Percentiles rank a stretch among this genome's conserved stretches.
These are phyloP conservation scores for Batkoa obscura DNA, from an alignment of 371 early-diverging fungal genomes.

Conservation along the genomic window DNA sequence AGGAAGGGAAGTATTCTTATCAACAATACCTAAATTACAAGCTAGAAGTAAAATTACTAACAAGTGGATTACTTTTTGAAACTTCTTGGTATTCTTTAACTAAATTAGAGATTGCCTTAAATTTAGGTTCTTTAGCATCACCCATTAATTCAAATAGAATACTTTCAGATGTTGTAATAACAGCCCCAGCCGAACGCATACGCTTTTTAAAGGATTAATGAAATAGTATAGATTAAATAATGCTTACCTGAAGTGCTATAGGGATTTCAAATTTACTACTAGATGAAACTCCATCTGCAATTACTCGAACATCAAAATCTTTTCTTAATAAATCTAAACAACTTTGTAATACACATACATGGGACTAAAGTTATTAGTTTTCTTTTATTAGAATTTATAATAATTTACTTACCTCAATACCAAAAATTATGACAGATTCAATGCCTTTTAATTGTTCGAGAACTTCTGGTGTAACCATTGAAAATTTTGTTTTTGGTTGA, in stretches of 20 bases:
- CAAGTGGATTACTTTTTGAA: constrained; percentile 15
- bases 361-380: constrained; percentile 27
- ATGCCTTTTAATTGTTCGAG: constrained; percentile 28
- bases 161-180: constrained; percentile 71
- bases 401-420: constrained; percentile 50
- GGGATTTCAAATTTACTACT: constrained; percentile 63
- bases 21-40: neutral
- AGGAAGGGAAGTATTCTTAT: no score
- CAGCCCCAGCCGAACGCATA: constrained; percentile 52
- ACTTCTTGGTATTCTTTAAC: constrained; percentile 60
- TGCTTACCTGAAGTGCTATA: constrained; percentile 53
- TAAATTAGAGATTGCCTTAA: constrained; percentile 52
- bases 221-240: neutral
- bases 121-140: constrained; percentile 58
- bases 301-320: constrained; percentile 58
- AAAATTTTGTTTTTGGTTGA: constrained; percentile 68
- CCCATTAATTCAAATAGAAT: constrained; percentile 76
- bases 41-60: neutral
- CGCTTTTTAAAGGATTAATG: constrained; percentile 18
- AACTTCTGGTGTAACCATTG: constrained; percentile 65
- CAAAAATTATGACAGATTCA: constrained; percentile 66
- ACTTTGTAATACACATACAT: constrained; percentile 88
- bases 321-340: constrained; percentile 66
- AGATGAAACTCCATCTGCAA: constrained; percentile 83
- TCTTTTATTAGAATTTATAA: neutral